phyloP scores from a whole-genome alignment of 768 basidiomycete genomes.

The Myochromella boudieri region DNA sequence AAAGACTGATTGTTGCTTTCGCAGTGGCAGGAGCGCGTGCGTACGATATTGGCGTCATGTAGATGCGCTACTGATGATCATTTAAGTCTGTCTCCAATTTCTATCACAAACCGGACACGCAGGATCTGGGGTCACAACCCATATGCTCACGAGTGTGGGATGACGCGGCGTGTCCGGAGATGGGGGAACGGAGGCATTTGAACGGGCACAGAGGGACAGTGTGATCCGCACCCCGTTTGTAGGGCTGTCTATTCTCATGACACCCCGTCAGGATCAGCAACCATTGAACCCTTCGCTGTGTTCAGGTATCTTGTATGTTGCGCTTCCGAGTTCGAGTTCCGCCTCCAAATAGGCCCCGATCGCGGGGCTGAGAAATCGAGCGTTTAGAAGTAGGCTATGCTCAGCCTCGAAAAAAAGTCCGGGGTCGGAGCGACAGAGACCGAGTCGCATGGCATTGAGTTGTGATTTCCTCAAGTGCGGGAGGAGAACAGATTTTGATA shows the following conservation, averaged over 20 bases:
- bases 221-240: neutral
- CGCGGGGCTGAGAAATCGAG: neutral
- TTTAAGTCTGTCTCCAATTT: neutral
- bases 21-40: neutral
- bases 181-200: neutral
- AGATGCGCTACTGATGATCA: constrained; percentile 4
- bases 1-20: constrained; percentile 6
- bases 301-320: neutral
- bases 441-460: neutral
- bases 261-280: neutral
- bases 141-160: neutral
- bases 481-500: neutral
- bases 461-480: neutral
- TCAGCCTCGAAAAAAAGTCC: neutral
- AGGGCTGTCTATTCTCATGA: neutral
- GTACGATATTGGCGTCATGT: neutral
- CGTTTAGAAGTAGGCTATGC: neutral
- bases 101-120: too few relatives aligned
- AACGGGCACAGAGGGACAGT: neutral
- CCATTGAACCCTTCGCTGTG: neutral
- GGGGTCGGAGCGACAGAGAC: constrained; percentile 1
- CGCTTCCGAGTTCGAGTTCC: neutral
- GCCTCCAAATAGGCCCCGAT: neutral
- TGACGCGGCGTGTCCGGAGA: neutral
- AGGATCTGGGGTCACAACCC: too few relatives aligned